Conservation (phyloP, 1,139 yeast genomes). For the Protomyces arabidopsidicola region DNA sequence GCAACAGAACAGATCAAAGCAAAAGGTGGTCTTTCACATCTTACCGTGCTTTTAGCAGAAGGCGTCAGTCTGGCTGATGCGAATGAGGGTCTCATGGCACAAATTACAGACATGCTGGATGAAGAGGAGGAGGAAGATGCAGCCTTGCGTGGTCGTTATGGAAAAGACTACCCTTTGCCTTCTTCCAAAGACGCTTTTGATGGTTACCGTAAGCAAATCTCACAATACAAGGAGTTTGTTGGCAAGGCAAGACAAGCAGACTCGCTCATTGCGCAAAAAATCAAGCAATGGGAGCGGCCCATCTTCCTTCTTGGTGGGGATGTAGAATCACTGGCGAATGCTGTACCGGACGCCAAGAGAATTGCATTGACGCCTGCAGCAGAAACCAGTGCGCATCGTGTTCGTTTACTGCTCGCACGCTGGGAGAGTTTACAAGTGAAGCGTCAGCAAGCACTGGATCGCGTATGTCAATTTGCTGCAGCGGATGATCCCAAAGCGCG, state of each 20-base stretch:
- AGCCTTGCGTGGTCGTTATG: conserved; percentile 48
- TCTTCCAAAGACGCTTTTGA: conserved; percentile 44
- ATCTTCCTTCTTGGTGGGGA: conserved; percentile 49
- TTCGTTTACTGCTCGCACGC: neutral
- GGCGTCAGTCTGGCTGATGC: conserved; percentile 46
- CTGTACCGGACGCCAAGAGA: conserved; percentile 50
- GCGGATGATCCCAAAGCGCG: conserved; percentile 9
- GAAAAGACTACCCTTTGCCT: conserved; percentile 50
- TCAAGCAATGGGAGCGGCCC: conserved; percentile 45
- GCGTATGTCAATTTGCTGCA: neutral
- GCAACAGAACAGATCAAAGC: conserved; percentile 55
- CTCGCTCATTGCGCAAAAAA: conserved; percentile 46
- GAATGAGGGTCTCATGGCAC: conserved; percentile 44
- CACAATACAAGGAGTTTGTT: conserved; percentile 38
- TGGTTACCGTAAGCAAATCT: conserved; percentile 30
- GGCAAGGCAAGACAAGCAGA: conserved; percentile 63
- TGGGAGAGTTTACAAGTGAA: neutral
- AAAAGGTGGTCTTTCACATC: conserved; percentile 50
- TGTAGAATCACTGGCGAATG: conserved; percentile 44
- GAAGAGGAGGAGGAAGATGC: conserved; percentile 58
- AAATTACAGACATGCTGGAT: conserved; percentile 48
- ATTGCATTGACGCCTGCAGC: neutral
- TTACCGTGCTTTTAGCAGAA: conserved; percentile 49
- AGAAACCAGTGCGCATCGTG: conserved; percentile 13
- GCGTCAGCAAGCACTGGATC: neutral